A percentile compares a stretch with the other conserved stretches of the same genome.
phyloP scores from a whole-genome alignment of 441 rosid genomes.

The Macaranga tanarius region DNA sequence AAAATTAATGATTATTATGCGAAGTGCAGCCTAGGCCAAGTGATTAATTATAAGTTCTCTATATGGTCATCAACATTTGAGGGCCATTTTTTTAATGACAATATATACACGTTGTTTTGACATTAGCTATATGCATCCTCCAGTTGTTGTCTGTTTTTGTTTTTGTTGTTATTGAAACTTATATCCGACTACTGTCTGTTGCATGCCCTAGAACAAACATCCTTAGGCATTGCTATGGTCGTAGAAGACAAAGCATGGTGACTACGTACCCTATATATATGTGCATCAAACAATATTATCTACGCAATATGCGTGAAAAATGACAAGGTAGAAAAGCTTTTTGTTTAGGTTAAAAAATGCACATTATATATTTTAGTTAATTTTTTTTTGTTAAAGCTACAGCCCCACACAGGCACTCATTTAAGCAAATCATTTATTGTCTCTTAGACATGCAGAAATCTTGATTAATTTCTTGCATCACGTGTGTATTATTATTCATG shows the following conservation, averaged over 20 bases:
- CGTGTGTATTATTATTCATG: conserved; percentile 4
- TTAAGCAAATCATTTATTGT: neutral
- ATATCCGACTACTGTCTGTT: neutral
- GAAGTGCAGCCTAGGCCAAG: neutral
- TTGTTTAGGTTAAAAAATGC: no score
- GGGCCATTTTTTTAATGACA: conserved; percentile 14
- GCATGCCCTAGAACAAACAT: conserved; percentile 5
- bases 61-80: neutral
- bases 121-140: conserved; percentile 1
- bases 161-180: neutral
- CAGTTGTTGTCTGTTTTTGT: neutral
- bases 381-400: no score
- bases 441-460: conserved; percentile 17
- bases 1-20: conserved; percentile 17
- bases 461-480: conserved; percentile 3
- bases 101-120: neutral
- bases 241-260: conserved; percentile 19
- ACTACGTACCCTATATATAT: no score
- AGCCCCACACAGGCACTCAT: neutral
- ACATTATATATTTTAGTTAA: no score
- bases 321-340: no score
- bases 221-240: conserved; percentile 8
- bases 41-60: no score
- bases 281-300: no score
- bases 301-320: no score